Base-by-base conservation (phyloP, 257 asterid species). In the Fraxinus americana region DNA sequence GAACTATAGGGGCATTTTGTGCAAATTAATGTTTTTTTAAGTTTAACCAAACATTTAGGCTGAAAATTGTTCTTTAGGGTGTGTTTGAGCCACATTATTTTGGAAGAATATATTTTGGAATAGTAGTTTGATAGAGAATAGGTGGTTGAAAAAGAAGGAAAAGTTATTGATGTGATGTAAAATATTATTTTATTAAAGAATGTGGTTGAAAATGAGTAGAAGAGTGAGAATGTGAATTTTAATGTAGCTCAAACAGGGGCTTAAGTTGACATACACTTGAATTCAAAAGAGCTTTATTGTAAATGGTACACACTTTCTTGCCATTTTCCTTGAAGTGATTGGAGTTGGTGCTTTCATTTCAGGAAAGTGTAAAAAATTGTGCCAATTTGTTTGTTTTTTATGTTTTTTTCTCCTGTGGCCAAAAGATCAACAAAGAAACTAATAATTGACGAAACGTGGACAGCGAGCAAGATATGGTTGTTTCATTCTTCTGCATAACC, bases 31-130 rank as follows among this genome's bases (percentile, higher is more conserved):
- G 2, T 4, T 48, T 48, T 48, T 48, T 1, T 4, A 0, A 80
- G 10, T 77, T 79, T 83, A 23, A 84, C 39, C 17, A 81, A 75
- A 54, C 59, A 14, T 16, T 16, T 48, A 4, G 29, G 29, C 29
- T n/a, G 27, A 6, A n/a, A 57, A n/a, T 2, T 57, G 66, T 57
- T 57, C 63, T 57, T 57, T 25, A 25, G 27, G 27, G 27, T 25
- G 27, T 25, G 27, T 25, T 25, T 25, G 27, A 25, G 27, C 27
- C 27, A 25, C 27, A 25, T 25, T 25, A 25, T 25, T 25, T 25
- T 25, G 27, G 27, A 25, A 25, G 27, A 25, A 25, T 25, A 0
- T 25, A 25, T 25, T 25, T 25, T 25, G 27, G 27, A 25, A 25
- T 25, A 25, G 27, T 25, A 25, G 27, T 0, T 25, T 25, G 27